phyloP scores from a whole-genome alignment of 1,139 yeast genomes.

The Hemisphaericaspora xylofermentans region DNA sequence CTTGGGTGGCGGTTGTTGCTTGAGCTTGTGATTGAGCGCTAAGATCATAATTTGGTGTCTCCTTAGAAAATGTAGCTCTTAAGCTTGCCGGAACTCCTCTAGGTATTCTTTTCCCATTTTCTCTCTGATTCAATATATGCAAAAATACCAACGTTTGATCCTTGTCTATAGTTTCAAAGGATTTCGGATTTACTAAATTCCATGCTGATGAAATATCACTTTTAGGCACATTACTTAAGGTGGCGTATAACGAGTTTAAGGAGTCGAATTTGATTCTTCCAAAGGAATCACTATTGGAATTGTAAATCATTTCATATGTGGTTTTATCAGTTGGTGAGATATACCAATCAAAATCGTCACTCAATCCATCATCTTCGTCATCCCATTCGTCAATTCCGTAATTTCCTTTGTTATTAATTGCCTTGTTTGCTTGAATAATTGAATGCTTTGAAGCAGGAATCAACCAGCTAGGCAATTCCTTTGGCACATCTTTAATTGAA shows the following conservation, averaged over 20 bases:
- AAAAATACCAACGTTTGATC: conserved; percentile 88
- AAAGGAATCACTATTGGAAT: conserved; percentile 69
- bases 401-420: conserved; percentile 44
- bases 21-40: conserved; percentile 33
- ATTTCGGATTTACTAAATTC: conserved; percentile 91
- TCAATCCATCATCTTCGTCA: conserved; percentile 57
- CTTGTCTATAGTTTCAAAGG: conserved; percentile 82
- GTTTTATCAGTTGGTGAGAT: conserved; percentile 83
- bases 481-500: conserved; percentile 61
- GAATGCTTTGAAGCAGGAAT: conserved; percentile 87
- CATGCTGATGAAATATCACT: conserved; percentile 91
- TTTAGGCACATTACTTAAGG: conserved; percentile 71
- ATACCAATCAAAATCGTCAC: conserved; percentile 90
- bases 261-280: conserved; percentile 84
- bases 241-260: conserved; percentile 63
- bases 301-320: conserved; percentile 76
- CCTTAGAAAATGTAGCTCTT: conserved; percentile 88
- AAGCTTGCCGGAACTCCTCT: conserved; percentile 92
- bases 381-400: conserved; percentile 35
- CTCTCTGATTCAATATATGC: conserved; percentile 88
- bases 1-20: conserved; percentile 27
- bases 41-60: conserved; percentile 74
- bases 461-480: conserved; percentile 82
- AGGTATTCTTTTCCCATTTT: conserved; percentile 85
- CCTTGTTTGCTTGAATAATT: conserved; percentile 76